Evolutionary conservation across 1,284 basidiomycete genomes (phyloP), one percentile per base, ranked within the genome.

Genomic region (Hypsizygus ulmarius): DNA sequence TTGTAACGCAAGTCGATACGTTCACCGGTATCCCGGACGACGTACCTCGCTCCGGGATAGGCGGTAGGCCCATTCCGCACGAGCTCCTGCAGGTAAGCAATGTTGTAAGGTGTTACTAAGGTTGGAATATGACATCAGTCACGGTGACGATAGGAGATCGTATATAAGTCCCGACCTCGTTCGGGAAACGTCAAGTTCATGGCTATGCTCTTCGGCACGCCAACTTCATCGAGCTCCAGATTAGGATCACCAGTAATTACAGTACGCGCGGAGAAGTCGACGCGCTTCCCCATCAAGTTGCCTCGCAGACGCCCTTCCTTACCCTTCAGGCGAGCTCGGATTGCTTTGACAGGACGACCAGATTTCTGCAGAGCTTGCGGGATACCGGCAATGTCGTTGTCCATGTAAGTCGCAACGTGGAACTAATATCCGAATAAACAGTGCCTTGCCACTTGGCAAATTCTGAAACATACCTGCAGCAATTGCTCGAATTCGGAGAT

Each of bases 221-320:
- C 97, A 57, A 99, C 97, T 65, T 99, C 89, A 62, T 99, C 97
- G 55, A 99, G 72, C 63, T 97, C 89, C 53, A 99, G 67, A 67
- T 99, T 98, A 5, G 97, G 97, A 70, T 99, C 97, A 68, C 97
- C 97, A 4, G 97, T 98, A 64, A 99, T 99, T 64, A 99, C 97
- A 16, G 97, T 99, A 59, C 97, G 91, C 0, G 97, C 97, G 1
- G 97, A 99, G 67, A 99, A 99, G 66, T 99, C 96, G 50, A 99
- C 97, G 73, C 97, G 93, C 71, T 99, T 99, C 43, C 97, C 97
- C 97, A 99, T 99, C 67, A 99, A 67, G 68, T 99, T 99, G 32
- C 97, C 97, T 70, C 97, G 86, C 45, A 99, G 78, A 64, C 97
- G 92, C 38, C 97, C 97, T 68, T 99, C 97, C 68, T 99, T 99